Evolutionary conservation across 371 early-diverging fungal species (phyloP), one percentile per base, ranked within the genome.

Genomic region (Rhizopus sp.): DNA sequence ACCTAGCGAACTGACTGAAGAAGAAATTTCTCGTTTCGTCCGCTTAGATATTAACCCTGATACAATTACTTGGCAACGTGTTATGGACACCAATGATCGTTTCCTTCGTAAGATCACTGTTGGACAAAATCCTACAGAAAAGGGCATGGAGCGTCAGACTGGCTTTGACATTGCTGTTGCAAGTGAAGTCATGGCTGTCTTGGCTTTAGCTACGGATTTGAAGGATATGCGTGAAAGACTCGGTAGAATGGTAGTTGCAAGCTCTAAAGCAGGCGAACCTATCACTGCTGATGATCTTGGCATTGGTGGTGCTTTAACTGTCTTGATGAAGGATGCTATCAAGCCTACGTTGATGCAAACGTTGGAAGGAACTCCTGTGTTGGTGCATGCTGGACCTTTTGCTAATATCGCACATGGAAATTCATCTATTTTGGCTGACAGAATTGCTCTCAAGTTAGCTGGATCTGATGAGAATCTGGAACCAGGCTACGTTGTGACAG

Each of bases 401-500:
- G 98, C 98, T 70, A 97, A 97, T 81, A 96, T 97, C 78, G 98
- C 98, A 4, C 95, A 95, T 61, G 98, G 98, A 33, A 96, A 96
- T 79, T 92, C 91, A 17, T 95, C 95, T 1, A 86, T 97, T 51
- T 71, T 97, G 40, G 95, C 98, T 16, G 98, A 97, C 71, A 83
- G 84, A 49, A 91, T 97, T 67, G 98, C 97, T 5, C 88, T 97
- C 53, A 94, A 94, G 68, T 72, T 96, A 37, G 93, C 91, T 15
- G 95, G 96, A 39, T 82, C 81, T 0, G 86, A 87, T 16, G 45
- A 50, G 15, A 72, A 72, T 8, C 79, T 78, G 41, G 83, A 86
- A 57, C 80, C 88, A 35, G 98, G 98, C 8, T 97, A 89, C 60
- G 96, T 96, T 23, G 88, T 97, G 35, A 98, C 98, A 30, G 98